These are phyloP conservation scores for Silene vulgaris DNA, from an alignment of 179 eudicot genomes.

Conservation along the genomic window DNA sequence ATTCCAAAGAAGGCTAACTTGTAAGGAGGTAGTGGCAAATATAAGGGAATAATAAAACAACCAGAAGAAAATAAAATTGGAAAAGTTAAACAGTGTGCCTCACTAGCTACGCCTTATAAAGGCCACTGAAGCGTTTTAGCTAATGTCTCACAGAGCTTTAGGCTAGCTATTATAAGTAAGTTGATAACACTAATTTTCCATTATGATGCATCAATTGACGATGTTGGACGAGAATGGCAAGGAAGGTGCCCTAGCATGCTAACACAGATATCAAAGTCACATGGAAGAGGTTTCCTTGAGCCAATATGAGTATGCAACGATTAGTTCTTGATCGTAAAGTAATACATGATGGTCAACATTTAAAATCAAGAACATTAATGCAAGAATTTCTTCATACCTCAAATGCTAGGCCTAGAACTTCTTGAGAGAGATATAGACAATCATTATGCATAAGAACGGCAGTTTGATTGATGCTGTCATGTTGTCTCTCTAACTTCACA, in stretches of 20 bases:
- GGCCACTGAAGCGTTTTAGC: no score
- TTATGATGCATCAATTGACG: neutral
- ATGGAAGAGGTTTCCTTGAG: neutral
- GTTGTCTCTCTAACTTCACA: constrained; percentile 90
- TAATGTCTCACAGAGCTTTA: no score
- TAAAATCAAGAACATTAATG: neutral
- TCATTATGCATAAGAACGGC: constrained; percentile 94
- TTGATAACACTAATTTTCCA: no score
- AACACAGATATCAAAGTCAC: neutral
- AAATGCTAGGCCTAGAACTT: constrained; percentile 79
- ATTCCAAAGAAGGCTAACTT: no score
- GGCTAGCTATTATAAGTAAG: no score
- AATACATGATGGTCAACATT: neutral
- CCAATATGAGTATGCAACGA: neutral
- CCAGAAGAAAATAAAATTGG: no score
- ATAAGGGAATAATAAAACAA: no score
- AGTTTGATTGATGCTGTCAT: constrained; percentile 76
- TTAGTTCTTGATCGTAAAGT: neutral
- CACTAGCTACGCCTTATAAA: no score
- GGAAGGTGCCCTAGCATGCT: neutral
- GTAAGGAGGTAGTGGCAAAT: no score
- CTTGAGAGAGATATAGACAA: constrained; percentile 81
- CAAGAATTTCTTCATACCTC: constrained; percentile 49
- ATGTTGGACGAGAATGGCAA: neutral
- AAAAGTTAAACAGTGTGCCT: no score